phyloP scores from a whole-genome alignment of 106 monocot species.

The Acorus gramineus region DNA sequence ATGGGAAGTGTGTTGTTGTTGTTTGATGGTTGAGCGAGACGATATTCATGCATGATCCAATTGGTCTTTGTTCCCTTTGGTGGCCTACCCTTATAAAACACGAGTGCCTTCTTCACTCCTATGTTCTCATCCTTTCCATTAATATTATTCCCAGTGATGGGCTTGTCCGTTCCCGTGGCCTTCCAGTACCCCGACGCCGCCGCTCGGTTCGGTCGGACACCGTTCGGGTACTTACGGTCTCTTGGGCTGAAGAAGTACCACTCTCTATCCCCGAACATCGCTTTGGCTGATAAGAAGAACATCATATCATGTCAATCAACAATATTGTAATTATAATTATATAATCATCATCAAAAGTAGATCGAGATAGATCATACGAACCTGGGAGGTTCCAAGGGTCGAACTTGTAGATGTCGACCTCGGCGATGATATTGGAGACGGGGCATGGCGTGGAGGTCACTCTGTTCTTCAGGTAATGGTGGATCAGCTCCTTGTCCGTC shows the following conservation, averaged over 20 bases:
- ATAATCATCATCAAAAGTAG: neutral
- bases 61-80: constrained; percentile 69
- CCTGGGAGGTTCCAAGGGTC: constrained; percentile 56
- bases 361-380: constrained; percentile 1
- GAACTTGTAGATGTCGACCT: constrained; percentile 62
- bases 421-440: constrained; percentile 43
- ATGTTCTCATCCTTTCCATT: no score
- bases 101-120: constrained; percentile 77
- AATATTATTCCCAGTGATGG: constrained; percentile 21
- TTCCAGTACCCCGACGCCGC: constrained; percentile 61
- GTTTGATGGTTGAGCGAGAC: constrained; percentile 17
- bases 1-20: constrained; percentile 37
- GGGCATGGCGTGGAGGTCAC: constrained; percentile 34
- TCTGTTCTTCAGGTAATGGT: constrained; percentile 44
- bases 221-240: constrained; percentile 61
- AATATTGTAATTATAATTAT: no score
- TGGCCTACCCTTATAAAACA: constrained; percentile 66
- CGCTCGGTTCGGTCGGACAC: constrained; percentile 46
- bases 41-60: constrained; percentile 92
- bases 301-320: neutral
- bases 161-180: constrained; percentile 57
- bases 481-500: constrained; percentile 57
- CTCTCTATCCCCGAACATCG: constrained; percentile 40
- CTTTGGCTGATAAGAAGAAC: constrained; percentile 14
- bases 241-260: constrained; percentile 67